phyloP scores from a whole-genome alignment of 805 yeast species.

The Isabelozyma gotoi region DNA sequence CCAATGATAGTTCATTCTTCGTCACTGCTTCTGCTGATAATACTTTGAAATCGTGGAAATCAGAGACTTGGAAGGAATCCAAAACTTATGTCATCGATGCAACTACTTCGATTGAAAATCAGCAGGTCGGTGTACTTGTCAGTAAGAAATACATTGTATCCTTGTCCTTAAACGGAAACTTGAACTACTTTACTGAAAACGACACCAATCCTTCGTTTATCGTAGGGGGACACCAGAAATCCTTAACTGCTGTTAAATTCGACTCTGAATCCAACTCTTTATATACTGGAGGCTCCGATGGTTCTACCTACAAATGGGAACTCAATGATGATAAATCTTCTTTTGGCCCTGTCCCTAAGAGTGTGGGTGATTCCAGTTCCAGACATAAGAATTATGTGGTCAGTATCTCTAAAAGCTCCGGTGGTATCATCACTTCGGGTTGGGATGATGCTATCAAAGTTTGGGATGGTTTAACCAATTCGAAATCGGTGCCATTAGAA shows the following conservation, averaged over 20 bases:
- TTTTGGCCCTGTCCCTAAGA: conserved; percentile 28
- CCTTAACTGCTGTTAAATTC: conserved; percentile 61
- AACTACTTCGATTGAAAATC: conserved; percentile 52
- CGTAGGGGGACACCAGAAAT: conserved; percentile 77
- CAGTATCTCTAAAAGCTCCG: conserved; percentile 37
- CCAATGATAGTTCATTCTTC: conserved; percentile 51
- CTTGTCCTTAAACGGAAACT: conserved; percentile 68
- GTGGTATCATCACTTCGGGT: conserved; percentile 53
- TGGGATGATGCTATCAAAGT: conserved; percentile 83
- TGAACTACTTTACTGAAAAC: conserved; percentile 55
- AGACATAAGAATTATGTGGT: conserved; percentile 69
- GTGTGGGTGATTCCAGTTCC: conserved; percentile 29
- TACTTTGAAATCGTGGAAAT: conserved; percentile 65
- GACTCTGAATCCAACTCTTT: conserved; percentile 23
- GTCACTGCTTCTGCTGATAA: conserved; percentile 86
- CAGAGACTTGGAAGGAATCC: conserved; percentile 32
- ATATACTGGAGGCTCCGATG: conserved; percentile 80
- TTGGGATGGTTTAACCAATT: conserved; percentile 20
- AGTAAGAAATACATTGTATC: conserved; percentile 63
- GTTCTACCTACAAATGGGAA: conserved; percentile 65
- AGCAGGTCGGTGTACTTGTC: conserved; percentile 77
- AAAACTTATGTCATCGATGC: conserved; percentile 49
- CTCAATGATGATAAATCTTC: conserved; percentile 9
- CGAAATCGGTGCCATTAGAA: conserved; percentile 11
- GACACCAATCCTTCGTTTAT: conserved; percentile 32